These are phyloP conservation scores for Pisolithus albus DNA, from an alignment of 768 basidiomycete genomes.

Conservation along the genomic window DNA sequence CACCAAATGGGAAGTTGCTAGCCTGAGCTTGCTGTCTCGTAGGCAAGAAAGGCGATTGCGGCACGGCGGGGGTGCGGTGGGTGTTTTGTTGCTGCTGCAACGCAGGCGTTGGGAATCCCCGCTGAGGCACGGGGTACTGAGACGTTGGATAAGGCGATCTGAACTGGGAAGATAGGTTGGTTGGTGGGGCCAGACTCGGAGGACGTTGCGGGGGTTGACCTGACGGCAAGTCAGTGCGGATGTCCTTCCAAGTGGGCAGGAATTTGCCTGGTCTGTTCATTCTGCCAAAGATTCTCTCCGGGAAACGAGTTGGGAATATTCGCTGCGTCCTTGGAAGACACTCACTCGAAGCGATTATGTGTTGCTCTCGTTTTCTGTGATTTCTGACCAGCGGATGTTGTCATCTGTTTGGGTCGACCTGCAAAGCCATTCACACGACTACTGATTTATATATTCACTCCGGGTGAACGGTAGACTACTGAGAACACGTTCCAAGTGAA, in stretches of 20 bases:
- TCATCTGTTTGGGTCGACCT: background rate
- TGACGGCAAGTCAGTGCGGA: constrained; percentile 28
- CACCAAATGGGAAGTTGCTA: constrained; percentile 56
- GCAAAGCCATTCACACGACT: background rate
- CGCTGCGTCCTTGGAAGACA: background rate
- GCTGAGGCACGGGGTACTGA: constrained; percentile 25
- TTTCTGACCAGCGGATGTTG: constrained; percentile 1
- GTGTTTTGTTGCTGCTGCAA: constrained; percentile 50
- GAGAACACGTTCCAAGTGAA: background rate
- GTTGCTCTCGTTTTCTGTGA: constrained; percentile 10
- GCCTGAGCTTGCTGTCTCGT: constrained; percentile 43
- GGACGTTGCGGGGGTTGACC: constrained; percentile 81
- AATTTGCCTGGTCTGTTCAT: constrained; percentile 58
- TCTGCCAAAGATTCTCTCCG: background rate
- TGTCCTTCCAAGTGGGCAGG: constrained; percentile 5
- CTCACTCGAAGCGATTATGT: constrained; percentile 7
- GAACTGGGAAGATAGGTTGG: constrained; percentile 57
- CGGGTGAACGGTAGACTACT: too few relatives aligned
- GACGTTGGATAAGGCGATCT: constrained; percentile 44
- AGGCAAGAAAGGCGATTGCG: constrained; percentile 59
- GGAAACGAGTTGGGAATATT: background rate
- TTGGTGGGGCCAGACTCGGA: constrained; percentile 63
- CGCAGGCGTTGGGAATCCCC: constrained; percentile 32
- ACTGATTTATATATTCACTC: too few relatives aligned
- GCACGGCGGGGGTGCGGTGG: constrained; percentile 53